Conservation (phyloP, 2,329 filamentous ascomycete genomes). For the Exophiala phaeomuriformis region DNA sequence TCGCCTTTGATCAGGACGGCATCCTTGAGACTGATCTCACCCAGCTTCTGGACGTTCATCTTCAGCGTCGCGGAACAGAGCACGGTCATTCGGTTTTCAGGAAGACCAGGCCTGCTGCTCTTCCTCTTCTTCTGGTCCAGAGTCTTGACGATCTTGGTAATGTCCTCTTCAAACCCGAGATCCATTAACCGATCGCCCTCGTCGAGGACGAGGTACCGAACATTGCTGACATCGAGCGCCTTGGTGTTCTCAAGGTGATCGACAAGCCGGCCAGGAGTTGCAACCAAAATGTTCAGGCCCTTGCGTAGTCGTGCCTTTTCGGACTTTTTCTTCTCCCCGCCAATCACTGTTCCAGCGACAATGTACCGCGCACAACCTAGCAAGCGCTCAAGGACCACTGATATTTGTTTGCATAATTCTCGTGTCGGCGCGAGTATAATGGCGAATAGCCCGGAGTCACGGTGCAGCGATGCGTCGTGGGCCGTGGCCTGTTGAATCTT, state of each 20-base stretch:
- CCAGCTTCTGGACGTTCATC: slow-evolving; percentile 88
- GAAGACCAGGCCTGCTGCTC: slow-evolving; percentile 55
- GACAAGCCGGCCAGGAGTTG: slow-evolving; percentile 81
- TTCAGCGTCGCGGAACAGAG: slow-evolving; percentile 97
- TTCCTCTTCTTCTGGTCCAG: slow-evolving; percentile 59
- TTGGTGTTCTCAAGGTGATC: slow-evolving; percentile 93
- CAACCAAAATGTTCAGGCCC: slow-evolving; percentile 90
- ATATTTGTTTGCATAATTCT: slow-evolving; percentile 91
- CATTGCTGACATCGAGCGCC: slow-evolving; percentile 76
- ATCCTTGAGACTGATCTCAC: slow-evolving; percentile 91
- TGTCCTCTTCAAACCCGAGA: slow-evolving; percentile 89
- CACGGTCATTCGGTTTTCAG: slow-evolving; percentile 73
- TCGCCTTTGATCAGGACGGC: slow-evolving; percentile 77
- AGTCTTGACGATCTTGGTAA: slow-evolving; percentile 75
- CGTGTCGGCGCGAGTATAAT: slow-evolving; percentile 90
- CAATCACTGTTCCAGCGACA: slow-evolving; percentile 76
- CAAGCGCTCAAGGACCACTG: slow-evolving; percentile 73
- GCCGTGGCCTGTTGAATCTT: slow-evolving; percentile 32
- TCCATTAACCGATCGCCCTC: slow-evolving; percentile 99
- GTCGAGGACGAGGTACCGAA: slow-evolving; percentile 88
- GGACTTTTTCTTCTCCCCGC: slow-evolving; percentile 65
- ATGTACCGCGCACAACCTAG: slow-evolving; percentile 90
- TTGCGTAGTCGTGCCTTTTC: slow-evolving; percentile 93
- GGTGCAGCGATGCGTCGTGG: slow-evolving; percentile 54
- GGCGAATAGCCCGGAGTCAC: slow-evolving; percentile 85